Percentiles rank a stretch among this genome's conserved stretches.
phyloP scores from a whole-genome alignment of 192 early-diverging fungal species.

The Mortierella alpina region DNA sequence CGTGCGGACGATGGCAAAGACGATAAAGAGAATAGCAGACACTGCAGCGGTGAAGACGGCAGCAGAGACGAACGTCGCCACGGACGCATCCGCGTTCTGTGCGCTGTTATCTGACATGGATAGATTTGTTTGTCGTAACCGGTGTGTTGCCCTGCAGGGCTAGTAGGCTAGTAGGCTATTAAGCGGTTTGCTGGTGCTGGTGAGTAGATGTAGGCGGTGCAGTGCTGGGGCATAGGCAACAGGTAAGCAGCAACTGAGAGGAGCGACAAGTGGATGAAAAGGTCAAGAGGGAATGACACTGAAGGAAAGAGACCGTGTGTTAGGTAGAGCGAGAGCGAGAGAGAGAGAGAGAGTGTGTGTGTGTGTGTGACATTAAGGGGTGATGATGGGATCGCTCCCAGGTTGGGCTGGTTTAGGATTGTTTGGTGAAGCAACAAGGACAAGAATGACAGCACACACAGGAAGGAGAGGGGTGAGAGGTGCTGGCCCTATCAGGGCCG shows the following conservation, averaged over 20 bases:
- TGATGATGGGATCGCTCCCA: no score
- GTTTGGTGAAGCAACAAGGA: no score
- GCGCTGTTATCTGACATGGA: no score
- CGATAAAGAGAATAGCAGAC: conserved; percentile 59
- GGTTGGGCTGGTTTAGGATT: no score
- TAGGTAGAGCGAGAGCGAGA: no score
- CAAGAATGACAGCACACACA: no score
- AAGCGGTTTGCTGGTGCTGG: no score
- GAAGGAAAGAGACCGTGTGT: no score
- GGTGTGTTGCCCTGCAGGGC: not conserved
- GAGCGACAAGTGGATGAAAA: not conserved
- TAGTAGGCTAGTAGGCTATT: not conserved
- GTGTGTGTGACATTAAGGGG: no score
- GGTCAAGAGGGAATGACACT: not conserved
- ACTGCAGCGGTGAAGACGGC: conserved; percentile 72
- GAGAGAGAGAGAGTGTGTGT: no score
- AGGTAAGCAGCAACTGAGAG: not conserved
- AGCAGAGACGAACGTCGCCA: conserved; percentile 75
- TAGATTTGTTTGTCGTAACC: not conserved
- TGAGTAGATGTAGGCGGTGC: not conserved
- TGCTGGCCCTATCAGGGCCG: no score
- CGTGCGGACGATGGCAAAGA: conserved; percentile 73
- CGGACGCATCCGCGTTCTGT: conserved; percentile 56
- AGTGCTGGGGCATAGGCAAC: not conserved
- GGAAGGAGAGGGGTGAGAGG: no score